Evolutionary conservation across 2,329 filamentous ascomycete genomes (phyloP).

Genomic region (Elsinoe arachidis): DNA sequence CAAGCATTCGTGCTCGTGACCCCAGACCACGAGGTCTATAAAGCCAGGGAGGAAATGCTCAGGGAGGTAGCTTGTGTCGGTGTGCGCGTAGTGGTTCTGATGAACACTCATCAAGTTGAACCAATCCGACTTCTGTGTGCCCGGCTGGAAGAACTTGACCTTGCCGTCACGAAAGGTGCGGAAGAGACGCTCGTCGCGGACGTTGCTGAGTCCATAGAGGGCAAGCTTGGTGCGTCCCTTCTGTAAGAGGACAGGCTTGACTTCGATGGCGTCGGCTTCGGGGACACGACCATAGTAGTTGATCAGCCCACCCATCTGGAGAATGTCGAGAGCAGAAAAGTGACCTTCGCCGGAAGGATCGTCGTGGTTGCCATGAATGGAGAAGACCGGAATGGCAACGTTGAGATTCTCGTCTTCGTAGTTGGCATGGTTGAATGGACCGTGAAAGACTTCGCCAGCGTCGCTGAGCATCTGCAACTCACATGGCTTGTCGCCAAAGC

Average conservation of each 20-base stretch:
- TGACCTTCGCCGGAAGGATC: constrained; percentile 96
- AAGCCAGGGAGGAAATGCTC: constrained; percentile 89
- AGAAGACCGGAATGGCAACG: constrained; percentile 92
- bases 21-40: constrained; percentile 88
- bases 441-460: constrained; percentile 80
- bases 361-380: constrained; percentile 97
- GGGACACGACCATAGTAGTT: constrained; percentile 94
- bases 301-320: constrained; percentile 82
- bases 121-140: constrained; percentile 75
- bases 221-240: constrained; percentile 91
- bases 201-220: constrained; percentile 89
- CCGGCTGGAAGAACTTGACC: constrained; percentile 86
- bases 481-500: constrained; percentile 88
- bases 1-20: constrained; percentile 92
- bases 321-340: constrained; percentile 78
- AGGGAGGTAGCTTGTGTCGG: constrained; percentile 84
- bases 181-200: constrained; percentile 89
- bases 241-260: constrained; percentile 86
- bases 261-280: constrained; percentile 84
- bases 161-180: constrained; percentile 87
- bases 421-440: constrained; percentile 87
- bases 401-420: constrained; percentile 98
- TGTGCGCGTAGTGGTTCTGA: constrained; percentile 91
- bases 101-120: constrained; percentile 95
- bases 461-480: constrained; percentile 92